Evolutionary conservation across 805 yeast genomes (phyloP).

Genomic region (Zygosaccharomyces gambellarensis): DNA sequence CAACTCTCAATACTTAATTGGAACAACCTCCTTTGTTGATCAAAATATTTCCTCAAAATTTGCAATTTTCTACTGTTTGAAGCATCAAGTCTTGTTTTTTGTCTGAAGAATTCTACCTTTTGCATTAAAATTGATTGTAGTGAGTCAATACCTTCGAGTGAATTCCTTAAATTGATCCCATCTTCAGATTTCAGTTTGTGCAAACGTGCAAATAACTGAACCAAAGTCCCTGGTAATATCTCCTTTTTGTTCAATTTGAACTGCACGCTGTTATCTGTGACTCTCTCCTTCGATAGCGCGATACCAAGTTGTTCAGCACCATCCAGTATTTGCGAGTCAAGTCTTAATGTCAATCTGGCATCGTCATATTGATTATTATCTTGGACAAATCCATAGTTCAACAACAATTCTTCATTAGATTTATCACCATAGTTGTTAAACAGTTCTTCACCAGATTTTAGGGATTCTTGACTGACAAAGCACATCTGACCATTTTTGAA

Average conservation of each 20-base stretch:
- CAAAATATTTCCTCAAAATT: constrained; percentile 43
- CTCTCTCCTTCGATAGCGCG: constrained; percentile 37
- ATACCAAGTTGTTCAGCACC: constrained; percentile 38
- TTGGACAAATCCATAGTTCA: constrained; percentile 77
- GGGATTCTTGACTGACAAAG: constrained; percentile 39
- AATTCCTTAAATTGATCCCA: constrained; percentile 46
- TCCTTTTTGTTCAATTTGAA: constrained; percentile 36
- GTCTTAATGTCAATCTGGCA: constrained; percentile 55
- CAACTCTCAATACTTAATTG: constrained; percentile 40
- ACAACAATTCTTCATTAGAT: constrained; percentile 74
- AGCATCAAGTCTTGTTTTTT: constrained; percentile 25
- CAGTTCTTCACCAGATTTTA: constrained; percentile 44
- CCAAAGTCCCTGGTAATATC: constrained; percentile 42
- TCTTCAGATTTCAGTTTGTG: constrained; percentile 48
- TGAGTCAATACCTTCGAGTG: constrained; percentile 57
- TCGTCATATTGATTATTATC: constrained; percentile 53
- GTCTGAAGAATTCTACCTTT: constrained; percentile 42
- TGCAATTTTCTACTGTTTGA: constrained; percentile 26
- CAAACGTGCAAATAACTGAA: constrained; percentile 51
- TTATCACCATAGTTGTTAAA: constrained; percentile 85
- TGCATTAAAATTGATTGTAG: constrained; percentile 47
- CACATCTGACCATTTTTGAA: constrained; percentile 32
- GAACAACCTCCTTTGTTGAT: constrained; percentile 46
- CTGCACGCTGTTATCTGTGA: constrained; percentile 36
- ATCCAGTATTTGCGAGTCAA: constrained; percentile 34